Evolutionary conservation across 768 basidiomycete species (phyloP), one percentile per base, ranked within the genome.

Genomic region (Termitomyces sp.): DNA sequence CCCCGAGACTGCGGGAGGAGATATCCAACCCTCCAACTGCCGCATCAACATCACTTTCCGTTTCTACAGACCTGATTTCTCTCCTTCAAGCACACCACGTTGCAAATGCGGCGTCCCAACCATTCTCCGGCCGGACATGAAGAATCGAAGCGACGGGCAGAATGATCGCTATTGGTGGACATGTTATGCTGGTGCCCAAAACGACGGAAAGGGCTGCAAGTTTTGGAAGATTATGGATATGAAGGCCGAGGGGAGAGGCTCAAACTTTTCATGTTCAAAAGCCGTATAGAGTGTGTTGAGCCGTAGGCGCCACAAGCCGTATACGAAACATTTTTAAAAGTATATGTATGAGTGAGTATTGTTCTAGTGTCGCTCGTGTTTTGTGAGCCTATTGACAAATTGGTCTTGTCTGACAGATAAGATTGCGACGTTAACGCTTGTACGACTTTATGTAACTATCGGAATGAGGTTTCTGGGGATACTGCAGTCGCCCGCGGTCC

Each of bases 31-130:
- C 1, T 85, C 81, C 8, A 90, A 83, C 60, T 84, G 79, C 62
- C 82, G 90, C 26, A 91, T 93, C 65, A 93, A 93, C 63, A 86
- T 93, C 56, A 93, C 91, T 0, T 93, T 93, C 67, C 80, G 92
- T 16, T 93, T 93, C 66, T 93, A 87, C 62, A 81, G 92, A 55
- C 92, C 92, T 6, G 91, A 93, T 70, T 93, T 88, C 67, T 74
- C 76, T 24, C 81, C 91, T 4, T 66, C 73, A 24, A 83, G 72
- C 39, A 90, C 81, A 1, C 91, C 91, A 1, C 77, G 77, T 45
- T 93, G 92, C 65, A 82, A 85, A 63, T 93, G 91, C 65, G 82
- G 78, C 15, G 73, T 88, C 22, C 88, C 90, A 1, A 85, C 82
- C 10, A 81, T 89, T 42, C 72, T 92, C 51, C 73, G 89, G 24